Conservation (phyloP, 345 rosid species). For the Euphorbia tirucalli region DNA sequence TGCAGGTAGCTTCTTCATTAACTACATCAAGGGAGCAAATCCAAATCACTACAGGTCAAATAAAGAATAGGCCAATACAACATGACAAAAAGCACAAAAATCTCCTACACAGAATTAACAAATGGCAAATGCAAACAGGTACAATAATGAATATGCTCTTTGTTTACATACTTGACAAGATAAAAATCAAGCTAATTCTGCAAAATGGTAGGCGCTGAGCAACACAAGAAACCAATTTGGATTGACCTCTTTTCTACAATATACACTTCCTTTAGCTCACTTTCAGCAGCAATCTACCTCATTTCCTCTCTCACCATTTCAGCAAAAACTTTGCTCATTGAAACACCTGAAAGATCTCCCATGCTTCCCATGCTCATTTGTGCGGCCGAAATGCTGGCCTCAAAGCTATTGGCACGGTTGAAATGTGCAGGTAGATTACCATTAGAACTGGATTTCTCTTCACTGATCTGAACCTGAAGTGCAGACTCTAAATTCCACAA, state of each 20-base stretch:
- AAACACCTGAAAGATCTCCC: slow-evolving; percentile 43
- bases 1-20: neutral
- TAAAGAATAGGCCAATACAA: slow-evolving; percentile 1
- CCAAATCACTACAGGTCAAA: neutral
- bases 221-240: slow-evolving; percentile 4
- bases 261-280: neutral
- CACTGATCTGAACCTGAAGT: slow-evolving; percentile 45
- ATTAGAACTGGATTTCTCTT: slow-evolving; percentile 24
- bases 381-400: slow-evolving; percentile 24
- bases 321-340: slow-evolving; percentile 65
- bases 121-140: neutral
- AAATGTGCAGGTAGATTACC: slow-evolving; percentile 6
- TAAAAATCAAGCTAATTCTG: neutral
- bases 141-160: neutral
- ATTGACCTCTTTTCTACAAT: slow-evolving; percentile 1
- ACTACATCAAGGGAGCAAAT: neutral
- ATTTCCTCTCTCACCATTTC: slow-evolving; percentile 59
- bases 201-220: neutral
- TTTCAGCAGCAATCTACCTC: slow-evolving; percentile 24
- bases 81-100: neutral
- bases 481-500: slow-evolving; percentile 67
- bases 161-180: neutral
- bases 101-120: no score
- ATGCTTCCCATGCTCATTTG: slow-evolving; percentile 35
- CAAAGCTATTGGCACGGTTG: slow-evolving; percentile 20